phyloP scores from a whole-genome alignment of 2,329 filamentous ascomycete species.

The Aspergillus luchuensis region DNA sequence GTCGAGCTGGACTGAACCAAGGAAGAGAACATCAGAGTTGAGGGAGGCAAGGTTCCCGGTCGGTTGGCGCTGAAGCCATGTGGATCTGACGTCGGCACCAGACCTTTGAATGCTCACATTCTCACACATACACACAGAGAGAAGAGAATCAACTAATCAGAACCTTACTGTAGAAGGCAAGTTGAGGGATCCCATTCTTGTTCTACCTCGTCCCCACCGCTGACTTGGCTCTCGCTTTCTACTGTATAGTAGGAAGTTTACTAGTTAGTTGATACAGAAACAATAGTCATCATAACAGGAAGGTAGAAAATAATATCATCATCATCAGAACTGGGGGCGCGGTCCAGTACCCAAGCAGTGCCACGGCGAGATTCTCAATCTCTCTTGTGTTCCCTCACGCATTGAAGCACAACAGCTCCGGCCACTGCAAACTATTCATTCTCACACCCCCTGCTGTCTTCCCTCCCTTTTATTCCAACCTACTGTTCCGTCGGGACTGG shows the following conservation, averaged over 20 bases:
- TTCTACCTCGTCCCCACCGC: too few relatives aligned
- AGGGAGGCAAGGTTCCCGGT: slow-evolving; percentile 9
- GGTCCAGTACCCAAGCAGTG: not conserved
- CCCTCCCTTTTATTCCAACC: not conserved
- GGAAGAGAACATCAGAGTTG: not conserved
- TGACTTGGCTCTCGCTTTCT: too few relatives aligned
- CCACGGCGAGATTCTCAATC: not conserved
- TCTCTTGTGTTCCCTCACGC: not conserved
- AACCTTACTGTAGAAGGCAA: too few relatives aligned
- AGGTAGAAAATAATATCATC: not conserved
- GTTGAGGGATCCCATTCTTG: too few relatives aligned
- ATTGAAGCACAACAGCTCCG: slow-evolving; percentile 3
- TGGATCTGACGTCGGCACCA: slow-evolving; percentile 31
- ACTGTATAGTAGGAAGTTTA: too few relatives aligned
- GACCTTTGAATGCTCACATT: not conserved
- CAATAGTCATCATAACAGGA: not conserved
- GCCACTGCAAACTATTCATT: not conserved
- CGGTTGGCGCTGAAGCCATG: slow-evolving; percentile 23
- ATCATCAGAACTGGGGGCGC: not conserved
- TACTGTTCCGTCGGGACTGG: slow-evolving; percentile 2
- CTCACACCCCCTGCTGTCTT: not conserved
- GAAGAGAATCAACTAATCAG: too few relatives aligned
- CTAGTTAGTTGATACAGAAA: too few relatives aligned
- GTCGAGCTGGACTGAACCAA: slow-evolving; percentile 1
- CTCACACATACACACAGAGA: not conserved